These are phyloP conservation scores for Bretschneidera sinensis DNA, from an alignment of 345 rosid species.

Conservation along the genomic window DNA sequence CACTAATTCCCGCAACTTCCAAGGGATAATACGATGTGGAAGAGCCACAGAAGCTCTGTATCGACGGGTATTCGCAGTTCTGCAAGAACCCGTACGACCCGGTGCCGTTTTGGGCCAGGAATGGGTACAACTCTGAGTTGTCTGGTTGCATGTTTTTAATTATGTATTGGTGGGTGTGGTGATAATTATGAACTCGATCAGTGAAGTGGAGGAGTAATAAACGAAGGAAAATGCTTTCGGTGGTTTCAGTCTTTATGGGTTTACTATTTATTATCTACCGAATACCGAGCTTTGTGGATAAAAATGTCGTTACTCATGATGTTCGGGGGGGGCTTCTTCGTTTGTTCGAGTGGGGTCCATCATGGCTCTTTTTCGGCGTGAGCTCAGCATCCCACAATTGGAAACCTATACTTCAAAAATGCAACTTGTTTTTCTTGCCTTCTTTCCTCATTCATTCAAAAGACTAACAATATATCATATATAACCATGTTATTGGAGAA, in stretches of 20 bases:
- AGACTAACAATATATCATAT: no score
- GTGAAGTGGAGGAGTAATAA: no score
- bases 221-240: slow-evolving; percentile 39
- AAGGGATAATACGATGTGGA: slow-evolving; percentile 53
- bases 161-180: no score
- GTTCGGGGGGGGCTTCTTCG: no score
- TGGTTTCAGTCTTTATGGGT: slow-evolving; percentile 43
- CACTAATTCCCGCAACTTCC: slow-evolving; percentile 55
- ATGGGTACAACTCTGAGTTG: slow-evolving; percentile 37
- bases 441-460: no score
- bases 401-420: background rate
- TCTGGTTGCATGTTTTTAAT: slow-evolving; percentile 43
- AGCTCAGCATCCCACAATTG: background rate
- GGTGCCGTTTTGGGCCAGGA: slow-evolving; percentile 39
- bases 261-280: background rate
- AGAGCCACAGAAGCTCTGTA: slow-evolving; percentile 65
- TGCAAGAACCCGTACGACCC: slow-evolving; percentile 19
- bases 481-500: no score
- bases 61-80: slow-evolving; percentile 17
- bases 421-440: background rate
- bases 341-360: background rate
- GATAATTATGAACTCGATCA: no score
- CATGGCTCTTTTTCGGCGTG: background rate
- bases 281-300: no score
- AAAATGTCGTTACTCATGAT: no score